phyloP scores from a whole-genome alignment of 371 early-diverging fungal species.

The Mucor velutinosus region DNA sequence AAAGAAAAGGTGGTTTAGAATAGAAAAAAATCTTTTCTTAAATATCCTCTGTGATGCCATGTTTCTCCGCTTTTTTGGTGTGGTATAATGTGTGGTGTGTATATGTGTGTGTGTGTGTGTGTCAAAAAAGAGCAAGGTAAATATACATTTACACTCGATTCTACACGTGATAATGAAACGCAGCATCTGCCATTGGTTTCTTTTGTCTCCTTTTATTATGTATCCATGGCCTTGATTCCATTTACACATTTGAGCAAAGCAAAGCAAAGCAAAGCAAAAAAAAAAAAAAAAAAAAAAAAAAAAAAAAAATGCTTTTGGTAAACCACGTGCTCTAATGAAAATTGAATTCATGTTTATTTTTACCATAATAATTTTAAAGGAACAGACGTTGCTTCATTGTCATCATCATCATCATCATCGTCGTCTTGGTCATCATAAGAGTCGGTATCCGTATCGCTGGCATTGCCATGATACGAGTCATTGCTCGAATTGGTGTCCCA shows the following conservation, averaged over 20 bases:
- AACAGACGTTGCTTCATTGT: conserved; percentile 4
- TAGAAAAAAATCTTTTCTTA: neutral
- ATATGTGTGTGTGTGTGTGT: neutral
- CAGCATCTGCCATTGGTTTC: neutral
- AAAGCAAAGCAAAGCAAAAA: no score
- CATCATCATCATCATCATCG: neutral
- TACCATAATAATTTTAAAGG: conserved; percentile 32
- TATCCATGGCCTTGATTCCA: no score
- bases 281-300: no score
- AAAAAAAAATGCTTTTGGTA: neutral
- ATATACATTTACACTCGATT: neutral
- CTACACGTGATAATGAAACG: conserved; percentile 3
- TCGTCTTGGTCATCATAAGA: neutral
- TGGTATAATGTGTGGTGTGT: no score
- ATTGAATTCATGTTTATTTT: neutral
- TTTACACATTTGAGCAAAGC: no score
- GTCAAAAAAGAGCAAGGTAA: neutral
- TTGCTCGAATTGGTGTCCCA: conserved; percentile 3
- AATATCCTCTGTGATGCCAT: neutral
- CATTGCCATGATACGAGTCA: neutral
- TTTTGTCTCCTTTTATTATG: neutral
- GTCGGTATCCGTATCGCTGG: neutral
- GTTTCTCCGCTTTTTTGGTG: conserved; percentile 1
- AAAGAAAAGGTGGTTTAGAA: neutral
- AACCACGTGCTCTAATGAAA: conserved; percentile 9